Evolutionary conservation across 345 rosid species (phyloP).

Genomic region (Streptanthus diversifolius): DNA sequence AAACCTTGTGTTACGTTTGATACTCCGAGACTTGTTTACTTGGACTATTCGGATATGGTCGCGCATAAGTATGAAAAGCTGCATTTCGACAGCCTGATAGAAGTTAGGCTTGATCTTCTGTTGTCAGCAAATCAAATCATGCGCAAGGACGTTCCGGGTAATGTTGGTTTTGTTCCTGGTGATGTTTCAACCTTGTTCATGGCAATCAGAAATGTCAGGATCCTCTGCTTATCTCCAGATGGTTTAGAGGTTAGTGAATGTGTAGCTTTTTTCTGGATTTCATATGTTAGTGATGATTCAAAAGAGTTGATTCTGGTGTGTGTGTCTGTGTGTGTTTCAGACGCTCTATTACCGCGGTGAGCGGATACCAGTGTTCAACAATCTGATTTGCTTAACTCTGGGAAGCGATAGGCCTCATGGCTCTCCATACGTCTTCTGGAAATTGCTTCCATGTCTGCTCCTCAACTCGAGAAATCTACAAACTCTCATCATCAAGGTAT

Average conservation of each 20-base stretch:
- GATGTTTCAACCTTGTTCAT: constrained; percentile 17
- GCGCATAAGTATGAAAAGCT: constrained; percentile 7
- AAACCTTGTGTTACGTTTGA: constrained; percentile 28
- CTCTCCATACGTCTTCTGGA: constrained; percentile 21
- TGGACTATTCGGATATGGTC: constrained; percentile 25
- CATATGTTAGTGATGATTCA: neutral
- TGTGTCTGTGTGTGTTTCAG: constrained; percentile 17
- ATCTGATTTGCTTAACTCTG: constrained; percentile 17
- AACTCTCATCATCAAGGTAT: constrained; percentile 33
- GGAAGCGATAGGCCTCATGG: constrained; percentile 32
- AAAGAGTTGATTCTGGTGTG: neutral
- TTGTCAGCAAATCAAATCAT: constrained; percentile 9
- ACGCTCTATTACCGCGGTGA: constrained; percentile 31
- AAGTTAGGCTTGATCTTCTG: constrained; percentile 28
- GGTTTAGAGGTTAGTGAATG: constrained; percentile 10
- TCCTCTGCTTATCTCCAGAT: constrained; percentile 35
- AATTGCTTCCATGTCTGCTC: constrained; percentile 15
- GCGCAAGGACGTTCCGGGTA: neutral
- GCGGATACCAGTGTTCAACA: constrained; percentile 12
- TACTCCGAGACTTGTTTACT: constrained; percentile 20
- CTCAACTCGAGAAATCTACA: constrained; percentile 12
- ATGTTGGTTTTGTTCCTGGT: constrained; percentile 11
- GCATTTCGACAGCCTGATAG: constrained; percentile 13
- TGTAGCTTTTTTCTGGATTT: neutral
- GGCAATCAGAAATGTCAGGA: constrained; percentile 9